Percentiles rank a stretch among this genome's conserved stretches.
These are phyloP conservation scores for Blastocystis sp. DNA, from an alignment of 352 stramenopile genomes.

Conservation along the genomic window DNA sequence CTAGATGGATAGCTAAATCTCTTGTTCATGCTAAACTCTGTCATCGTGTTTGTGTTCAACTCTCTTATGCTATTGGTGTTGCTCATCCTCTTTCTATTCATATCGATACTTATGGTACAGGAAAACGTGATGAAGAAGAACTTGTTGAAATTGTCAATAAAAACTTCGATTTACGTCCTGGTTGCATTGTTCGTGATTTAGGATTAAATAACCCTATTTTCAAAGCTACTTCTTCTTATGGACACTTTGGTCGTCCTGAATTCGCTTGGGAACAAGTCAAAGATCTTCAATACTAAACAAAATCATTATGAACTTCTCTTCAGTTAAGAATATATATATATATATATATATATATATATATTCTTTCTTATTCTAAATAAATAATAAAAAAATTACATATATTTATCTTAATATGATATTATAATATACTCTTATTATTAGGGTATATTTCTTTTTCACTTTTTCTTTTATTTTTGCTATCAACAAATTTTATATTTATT, in stretches of 20 bases:
- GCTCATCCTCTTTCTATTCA: slow-evolving; percentile 81
- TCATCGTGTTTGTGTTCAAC: slow-evolving; percentile 76
- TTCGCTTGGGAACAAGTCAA: slow-evolving; percentile 97
- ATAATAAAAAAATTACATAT: too few species aligned
- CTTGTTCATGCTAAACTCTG: slow-evolving; percentile 79
- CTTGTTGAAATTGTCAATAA: slow-evolving; percentile 90
- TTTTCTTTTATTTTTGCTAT: too few species aligned
- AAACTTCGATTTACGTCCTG: slow-evolving; percentile 88
- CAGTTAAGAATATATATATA: too few species aligned
- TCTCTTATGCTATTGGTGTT: slow-evolving; percentile 94
- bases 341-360: too few species aligned
- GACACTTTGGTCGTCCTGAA: slow-evolving; percentile 92
- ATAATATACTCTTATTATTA: too few species aligned
- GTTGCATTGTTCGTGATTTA: slow-evolving; percentile 89
- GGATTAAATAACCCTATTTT: slow-evolving; percentile 85
- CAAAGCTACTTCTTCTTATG: slow-evolving; percentile 92
- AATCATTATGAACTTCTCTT: not conserved
- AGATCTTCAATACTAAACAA: slow-evolving; percentile 52
- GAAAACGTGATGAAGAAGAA: slow-evolving; percentile 80
- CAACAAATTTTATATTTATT: too few species aligned
- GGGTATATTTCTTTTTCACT: too few species aligned
- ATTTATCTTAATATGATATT: too few species aligned
- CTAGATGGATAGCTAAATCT: slow-evolving; percentile 92
- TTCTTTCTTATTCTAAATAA: too few species aligned
- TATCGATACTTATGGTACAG: slow-evolving; percentile 91